These are phyloP conservation scores for Toxoplasma gondii DNA, from an alignment of 169 alveolate genomes.

Conservation along the genomic window DNA sequence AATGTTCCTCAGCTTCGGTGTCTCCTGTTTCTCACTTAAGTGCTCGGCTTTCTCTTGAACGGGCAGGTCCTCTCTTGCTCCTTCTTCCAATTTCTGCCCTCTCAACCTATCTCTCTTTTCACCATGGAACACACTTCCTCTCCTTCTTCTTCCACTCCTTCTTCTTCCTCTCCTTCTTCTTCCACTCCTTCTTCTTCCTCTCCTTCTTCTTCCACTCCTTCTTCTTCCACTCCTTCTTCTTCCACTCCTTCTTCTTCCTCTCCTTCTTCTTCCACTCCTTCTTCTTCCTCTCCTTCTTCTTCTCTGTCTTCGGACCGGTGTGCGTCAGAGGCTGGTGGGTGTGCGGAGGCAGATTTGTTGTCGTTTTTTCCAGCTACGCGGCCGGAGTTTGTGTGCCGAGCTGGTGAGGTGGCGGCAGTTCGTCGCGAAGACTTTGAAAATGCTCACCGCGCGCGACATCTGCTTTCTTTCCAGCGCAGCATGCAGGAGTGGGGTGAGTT, in stretches of 20 bases:
- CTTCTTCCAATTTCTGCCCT: not conserved
- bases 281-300: not conserved
- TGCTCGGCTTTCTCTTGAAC: not conserved
- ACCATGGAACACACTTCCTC: not conserved
- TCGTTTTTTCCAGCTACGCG: slow-evolving; percentile 76
- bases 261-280: not conserved
- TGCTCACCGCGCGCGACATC: slow-evolving; percentile 75
- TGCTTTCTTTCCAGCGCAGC: slow-evolving; percentile 72
- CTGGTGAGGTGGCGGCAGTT: slow-evolving; percentile 75
- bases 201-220: too few relatives aligned
- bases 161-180: not conserved
- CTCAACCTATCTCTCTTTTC: not conserved
- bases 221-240: not conserved
- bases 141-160: not conserved
- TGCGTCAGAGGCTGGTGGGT: not conserved
- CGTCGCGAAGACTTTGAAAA: slow-evolving; percentile 72
- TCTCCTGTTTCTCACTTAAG: not conserved
- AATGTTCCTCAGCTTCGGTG: not conserved
- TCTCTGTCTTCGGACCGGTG: not conserved
- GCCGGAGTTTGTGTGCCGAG: slow-evolving; percentile 71
- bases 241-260: not conserved
- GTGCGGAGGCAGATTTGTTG: not conserved
- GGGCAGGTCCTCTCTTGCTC: not conserved
- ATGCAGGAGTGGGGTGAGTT: slow-evolving; percentile 77
- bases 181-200: not conserved